Conservation (phyloP, 1,284 basidiomycete genomes). For the Cutaneotrichosporon spelunceum region DNA sequence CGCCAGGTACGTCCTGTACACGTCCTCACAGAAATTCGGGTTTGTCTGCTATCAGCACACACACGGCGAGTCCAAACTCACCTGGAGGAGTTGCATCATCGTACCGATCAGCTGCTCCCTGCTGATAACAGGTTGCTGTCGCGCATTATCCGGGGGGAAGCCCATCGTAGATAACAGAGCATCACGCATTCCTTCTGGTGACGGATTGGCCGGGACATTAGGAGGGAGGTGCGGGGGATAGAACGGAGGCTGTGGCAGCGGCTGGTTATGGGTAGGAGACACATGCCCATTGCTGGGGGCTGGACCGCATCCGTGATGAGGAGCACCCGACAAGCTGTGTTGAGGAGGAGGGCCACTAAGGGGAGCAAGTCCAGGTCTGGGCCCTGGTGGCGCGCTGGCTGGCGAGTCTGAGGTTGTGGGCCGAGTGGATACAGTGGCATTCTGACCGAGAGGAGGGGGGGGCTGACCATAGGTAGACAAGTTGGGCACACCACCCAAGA, state of each 20-base stretch:
- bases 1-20: constrained; percentile 16
- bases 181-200: constrained; percentile 8
- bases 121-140: neutral
- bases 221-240: neutral
- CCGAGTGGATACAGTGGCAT: neutral
- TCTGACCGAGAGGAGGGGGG: neutral
- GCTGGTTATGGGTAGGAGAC: constrained; percentile 6
- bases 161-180: constrained; percentile 5
- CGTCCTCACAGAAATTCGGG: constrained; percentile 17
- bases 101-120: neutral
- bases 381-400: neutral
- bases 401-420: neutral
- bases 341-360: neutral
- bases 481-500: neutral
- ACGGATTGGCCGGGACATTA: neutral
- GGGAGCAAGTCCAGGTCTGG: neutral
- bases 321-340: neutral
- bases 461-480: neutral
- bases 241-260: constrained; percentile 10
- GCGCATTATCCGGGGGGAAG: constrained; percentile 1
- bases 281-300: neutral
- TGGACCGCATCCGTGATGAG: neutral
- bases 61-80: neutral
- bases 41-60: constrained; percentile 10
- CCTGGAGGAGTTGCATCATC: constrained; percentile 7